Evolutionary conservation across 116 monocot species (phyloP), one percentile per base, ranked within the genome.

Genomic region (Cymodocea nodosa): DNA sequence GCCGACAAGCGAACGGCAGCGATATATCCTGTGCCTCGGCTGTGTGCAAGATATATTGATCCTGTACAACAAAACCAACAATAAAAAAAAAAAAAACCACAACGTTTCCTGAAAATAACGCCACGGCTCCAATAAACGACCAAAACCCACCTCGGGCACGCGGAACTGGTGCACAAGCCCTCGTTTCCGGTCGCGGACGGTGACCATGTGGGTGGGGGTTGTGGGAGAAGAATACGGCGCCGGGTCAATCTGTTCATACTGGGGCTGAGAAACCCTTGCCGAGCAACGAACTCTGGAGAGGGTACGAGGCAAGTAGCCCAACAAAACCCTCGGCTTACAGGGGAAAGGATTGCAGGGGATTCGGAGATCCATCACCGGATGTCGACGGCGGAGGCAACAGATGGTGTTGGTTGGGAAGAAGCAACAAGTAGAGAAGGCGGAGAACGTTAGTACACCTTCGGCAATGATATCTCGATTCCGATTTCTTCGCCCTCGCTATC

Each of bases 1-100:
- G 94, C 52, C 94, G 75, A 80, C 89, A 94, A 62, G 94, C 87
- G 66, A 91, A 91, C n/a, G 91, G 91, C 24, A 91, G 79, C 0
- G 79, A 69, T 19, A 91, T 82, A 62, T 82, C 56, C 80, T 82
- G 91, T 0, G 84, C 65, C 65, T 91, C 91, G 0, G 82, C 91
- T 0, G 87, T 87, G 69, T 91, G 91, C 50, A 91, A 75, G 52
- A 91, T 91, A 61, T 91, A 91, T 52, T 91, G 91, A 70, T 91
- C 91, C 91, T 91, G 64, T 52, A 61, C 4, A 30, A 50, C 35
- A 68, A 55, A 22, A 22, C 20, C 19, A 35, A 52, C 39, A 68
- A 39, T 2, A 37, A 15, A 50, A 62, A 22, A 39, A 19, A 53
- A 55, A 70, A 19, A 36, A 64, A 15, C 20, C 9, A 50, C 48